Conservation (phyloP, 73 alveolate genomes). For the Stentor roeselii region DNA sequence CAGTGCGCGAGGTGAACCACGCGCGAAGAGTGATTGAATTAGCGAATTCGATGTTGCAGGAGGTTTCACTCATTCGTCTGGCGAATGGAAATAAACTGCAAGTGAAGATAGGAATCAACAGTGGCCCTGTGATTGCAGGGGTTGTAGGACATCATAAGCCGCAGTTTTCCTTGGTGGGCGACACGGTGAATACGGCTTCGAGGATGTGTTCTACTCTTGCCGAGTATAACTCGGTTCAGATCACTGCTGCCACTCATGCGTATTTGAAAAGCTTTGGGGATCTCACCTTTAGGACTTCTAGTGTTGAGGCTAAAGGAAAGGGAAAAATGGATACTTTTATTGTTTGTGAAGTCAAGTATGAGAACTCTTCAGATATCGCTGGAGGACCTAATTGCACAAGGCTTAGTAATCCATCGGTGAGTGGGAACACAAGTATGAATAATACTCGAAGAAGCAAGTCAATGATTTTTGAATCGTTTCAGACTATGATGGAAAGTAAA, state of each 20-base stretch:
- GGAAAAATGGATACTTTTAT: conserved; percentile 21
- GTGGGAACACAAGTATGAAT: neutral
- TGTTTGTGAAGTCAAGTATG: neutral
- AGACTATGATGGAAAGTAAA: no score
- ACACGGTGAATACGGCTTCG: conserved; percentile 53
- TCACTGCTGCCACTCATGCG: neutral
- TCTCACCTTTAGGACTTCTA: conserved; percentile 21
- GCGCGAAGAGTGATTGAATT: conserved; percentile 14
- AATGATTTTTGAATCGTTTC: neutral
- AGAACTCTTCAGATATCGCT: neutral
- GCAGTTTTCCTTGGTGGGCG: conserved; percentile 60
- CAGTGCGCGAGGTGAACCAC: neutral
- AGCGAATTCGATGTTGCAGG: conserved; percentile 40
- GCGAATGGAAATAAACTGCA: conserved; percentile 39
- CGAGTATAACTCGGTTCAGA: neutral
- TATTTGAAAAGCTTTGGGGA: conserved; percentile 26
- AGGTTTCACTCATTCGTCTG: conserved; percentile 31
- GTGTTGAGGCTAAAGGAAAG: conserved; percentile 42
- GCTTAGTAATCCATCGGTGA: neutral
- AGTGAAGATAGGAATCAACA: conserved; percentile 53
- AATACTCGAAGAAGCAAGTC: neutral
- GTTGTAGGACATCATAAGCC: conserved; percentile 64
- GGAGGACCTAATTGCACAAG: neutral
- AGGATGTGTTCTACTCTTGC: conserved; percentile 51
- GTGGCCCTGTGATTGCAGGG: conserved; percentile 64